Base-by-base conservation (phyloP, 495 filamentous ascomycete species). In the Xylaria nigripes region DNA sequence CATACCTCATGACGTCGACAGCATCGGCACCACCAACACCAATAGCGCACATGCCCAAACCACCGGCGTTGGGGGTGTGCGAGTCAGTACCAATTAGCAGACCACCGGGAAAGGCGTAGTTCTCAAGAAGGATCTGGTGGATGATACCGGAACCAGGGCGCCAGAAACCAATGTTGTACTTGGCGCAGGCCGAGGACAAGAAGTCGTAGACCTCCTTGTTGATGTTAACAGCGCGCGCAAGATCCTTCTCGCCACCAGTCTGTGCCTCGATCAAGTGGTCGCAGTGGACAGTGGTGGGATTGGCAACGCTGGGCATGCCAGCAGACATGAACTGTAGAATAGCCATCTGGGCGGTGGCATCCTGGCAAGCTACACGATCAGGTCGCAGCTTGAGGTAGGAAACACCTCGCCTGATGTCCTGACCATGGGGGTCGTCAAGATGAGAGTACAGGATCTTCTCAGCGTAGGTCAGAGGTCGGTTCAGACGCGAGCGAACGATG, bases 151-250 rank as follows among this genome's bases (percentile, higher is more conserved):
- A 97, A 56, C 93, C 93, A 57, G 93, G 94, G 70, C 80, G 86
- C 93, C 93, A 98, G 85, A 98, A 98, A 77, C 94, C 94, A 68
- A 98, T 97, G 78, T 96, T 91, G 81, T 97, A 98, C 80, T 96
- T 98, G 60, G 90, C 93, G 65, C 93, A 97, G 54, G 94, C 85
- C 48, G 85, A 84, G 50, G 91, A 84, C 68, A 98, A 78, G 82
- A 98, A 98, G 72, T 98, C 89, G 75, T 97, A 98, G 59, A 98
- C 93, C 73, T 98, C 93, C 82, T 97, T 96, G 85, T 98, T 98
- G 75, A 96, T 95, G 50, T 81, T 81, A 64, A 90, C 76, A 60
- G 94, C 94, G 66, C 93, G 82, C 50, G 83, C 87, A 62, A 98
- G 79, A 86, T 98, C 93, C 81, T 96, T 92, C 45, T 80, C 84